phyloP scores from a whole-genome alignment of 306 rosid species.

The Ceratonia siliqua region DNA sequence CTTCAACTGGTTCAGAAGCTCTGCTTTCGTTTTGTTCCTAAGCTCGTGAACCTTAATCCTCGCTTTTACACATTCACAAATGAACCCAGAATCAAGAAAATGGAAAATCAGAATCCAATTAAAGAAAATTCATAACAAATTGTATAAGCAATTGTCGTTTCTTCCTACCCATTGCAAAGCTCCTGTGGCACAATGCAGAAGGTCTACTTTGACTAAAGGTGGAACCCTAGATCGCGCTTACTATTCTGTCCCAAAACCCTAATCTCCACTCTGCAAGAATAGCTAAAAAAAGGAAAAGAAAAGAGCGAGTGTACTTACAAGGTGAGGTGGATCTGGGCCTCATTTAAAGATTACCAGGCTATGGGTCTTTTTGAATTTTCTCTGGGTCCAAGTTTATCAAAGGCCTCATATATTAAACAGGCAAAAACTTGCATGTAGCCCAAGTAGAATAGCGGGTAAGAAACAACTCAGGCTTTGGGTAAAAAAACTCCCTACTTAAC shows the following conservation, averaged over 20 bases:
- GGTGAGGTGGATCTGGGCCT: neutral
- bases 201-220: neutral
- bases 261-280: neutral
- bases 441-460: too few relatives aligned
- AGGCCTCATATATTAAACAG: neutral
- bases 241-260: constrained; percentile 17
- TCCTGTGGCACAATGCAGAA: neutral
- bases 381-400: neutral
- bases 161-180: constrained; percentile 34
- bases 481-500: too few relatives aligned
- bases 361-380: too few relatives aligned
- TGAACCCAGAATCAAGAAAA: neutral
- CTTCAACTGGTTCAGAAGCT: constrained; percentile 40
- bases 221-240: neutral
- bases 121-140: neutral
- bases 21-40: constrained; percentile 32
- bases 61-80: neutral
- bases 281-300: neutral
- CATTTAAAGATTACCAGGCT: neutral
- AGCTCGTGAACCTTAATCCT: constrained; percentile 34
- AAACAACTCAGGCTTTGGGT: too few relatives aligned
- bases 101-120: neutral
- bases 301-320: neutral
- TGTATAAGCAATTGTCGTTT: neutral
- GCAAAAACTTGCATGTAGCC: too few relatives aligned